phyloP scores from a whole-genome alignment of 1,139 yeast genomes.

The Lodderomyces oxycetoniae region DNA sequence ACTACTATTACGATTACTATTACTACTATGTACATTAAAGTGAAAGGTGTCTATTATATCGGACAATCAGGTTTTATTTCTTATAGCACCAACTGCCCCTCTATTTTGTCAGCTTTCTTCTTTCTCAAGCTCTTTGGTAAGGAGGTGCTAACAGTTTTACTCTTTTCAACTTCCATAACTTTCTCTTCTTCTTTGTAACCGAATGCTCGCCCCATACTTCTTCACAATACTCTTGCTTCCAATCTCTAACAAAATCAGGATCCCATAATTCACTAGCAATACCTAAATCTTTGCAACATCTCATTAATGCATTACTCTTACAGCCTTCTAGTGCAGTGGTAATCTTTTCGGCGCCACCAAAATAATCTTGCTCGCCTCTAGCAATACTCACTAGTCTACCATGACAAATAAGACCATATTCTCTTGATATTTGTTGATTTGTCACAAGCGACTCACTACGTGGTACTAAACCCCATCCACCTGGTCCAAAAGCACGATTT shows the following conservation, averaged over 20 bases:
- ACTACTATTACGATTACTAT: too few species aligned
- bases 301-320: constrained; percentile 92
- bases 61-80: too few species aligned
- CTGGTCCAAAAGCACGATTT: constrained; percentile 93
- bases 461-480: constrained; percentile 98
- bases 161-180: constrained; percentile 73
- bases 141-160: constrained; percentile 11
- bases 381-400: constrained; percentile 90
- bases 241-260: constrained; percentile 77
- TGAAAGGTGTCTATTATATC: too few species aligned
- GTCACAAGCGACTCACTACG: constrained; percentile 80
- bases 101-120: too few species aligned
- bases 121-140: constrained; percentile 7
- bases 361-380: constrained; percentile 93
- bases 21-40: too few species aligned
- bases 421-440: constrained; percentile 63
- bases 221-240: constrained; percentile 73
- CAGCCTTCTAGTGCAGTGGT: constrained; percentile 98
- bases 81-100: too few species aligned
- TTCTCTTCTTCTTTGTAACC: constrained; percentile 76
- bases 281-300: constrained; percentile 96
- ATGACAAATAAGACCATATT: constrained; percentile 80
- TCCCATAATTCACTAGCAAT: constrained; percentile 98
- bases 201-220: constrained; percentile 85
- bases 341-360: constrained; percentile 73